Conservation (phyloP, 1,284 basidiomycete genomes). For the Ceratobasidium sp. region DNA sequence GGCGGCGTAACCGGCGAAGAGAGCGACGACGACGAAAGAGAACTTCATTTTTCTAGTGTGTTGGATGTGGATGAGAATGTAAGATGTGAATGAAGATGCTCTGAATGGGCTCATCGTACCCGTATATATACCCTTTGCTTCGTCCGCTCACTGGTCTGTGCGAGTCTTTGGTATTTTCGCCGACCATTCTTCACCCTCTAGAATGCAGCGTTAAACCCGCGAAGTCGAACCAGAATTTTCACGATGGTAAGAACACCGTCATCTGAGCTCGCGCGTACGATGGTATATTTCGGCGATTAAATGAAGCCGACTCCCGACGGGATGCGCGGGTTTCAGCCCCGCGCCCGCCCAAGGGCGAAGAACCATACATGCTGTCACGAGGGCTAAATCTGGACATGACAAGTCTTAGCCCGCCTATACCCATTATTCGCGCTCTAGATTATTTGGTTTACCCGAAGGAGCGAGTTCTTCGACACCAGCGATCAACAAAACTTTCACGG, state of each 20-base stretch:
- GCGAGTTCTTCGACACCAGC: background rate
- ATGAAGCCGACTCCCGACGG: slow-evolving; percentile 4
- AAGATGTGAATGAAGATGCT: background rate
- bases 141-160: background rate
- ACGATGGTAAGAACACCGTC: background rate
- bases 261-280: background rate
- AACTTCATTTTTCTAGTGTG: slow-evolving; percentile 7
- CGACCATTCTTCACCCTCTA: background rate
- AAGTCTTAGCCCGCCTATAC: background rate
- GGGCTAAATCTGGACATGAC: slow-evolving; percentile 6
- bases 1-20: slow-evolving; percentile 15
- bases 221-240: slow-evolving; percentile 8
- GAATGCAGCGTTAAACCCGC: background rate
- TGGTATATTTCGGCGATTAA: background rate
- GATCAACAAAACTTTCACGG: background rate
- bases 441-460: background rate
- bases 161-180: background rate
- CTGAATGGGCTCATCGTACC: background rate
- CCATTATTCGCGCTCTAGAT: background rate
- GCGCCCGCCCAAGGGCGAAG: background rate
- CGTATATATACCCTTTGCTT: background rate
- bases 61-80: background rate
- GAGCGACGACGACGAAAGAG: slow-evolving; percentile 13
- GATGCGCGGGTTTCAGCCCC: background rate
- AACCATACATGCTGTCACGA: background rate